Percentiles rank a stretch among this genome's conserved stretches.
phyloP scores from a whole-genome alignment of 176 grass and related monocot species.

The Zizania latifolia region DNA sequence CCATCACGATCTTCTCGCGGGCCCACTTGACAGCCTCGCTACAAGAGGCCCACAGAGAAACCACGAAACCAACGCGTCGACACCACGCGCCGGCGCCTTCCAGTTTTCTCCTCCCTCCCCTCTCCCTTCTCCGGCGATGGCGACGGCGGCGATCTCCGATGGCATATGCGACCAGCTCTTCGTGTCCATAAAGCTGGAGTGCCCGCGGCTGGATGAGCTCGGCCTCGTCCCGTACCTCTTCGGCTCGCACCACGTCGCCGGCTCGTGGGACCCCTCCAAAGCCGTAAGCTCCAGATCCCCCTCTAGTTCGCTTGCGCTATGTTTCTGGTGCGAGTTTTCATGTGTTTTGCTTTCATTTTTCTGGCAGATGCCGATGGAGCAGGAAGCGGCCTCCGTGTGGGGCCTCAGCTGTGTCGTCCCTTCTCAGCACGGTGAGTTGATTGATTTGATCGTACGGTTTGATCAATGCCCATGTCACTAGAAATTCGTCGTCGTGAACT shows the following conservation, averaged over 20 bases:
- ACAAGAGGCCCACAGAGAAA: neutral
- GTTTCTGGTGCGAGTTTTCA: slow-evolving; percentile 7
- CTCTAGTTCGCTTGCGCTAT: neutral
- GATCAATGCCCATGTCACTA: neutral
- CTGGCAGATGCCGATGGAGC: slow-evolving; percentile 64
- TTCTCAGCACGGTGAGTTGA: slow-evolving; percentile 53
- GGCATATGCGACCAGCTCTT: slow-evolving; percentile 50
- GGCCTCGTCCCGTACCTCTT: slow-evolving; percentile 66
- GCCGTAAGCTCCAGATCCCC: slow-evolving; percentile 48
- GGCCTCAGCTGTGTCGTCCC: slow-evolving; percentile 82
- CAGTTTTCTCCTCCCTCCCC: neutral
- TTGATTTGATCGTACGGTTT: neutral
- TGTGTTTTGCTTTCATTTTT: neutral
- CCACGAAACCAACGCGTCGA: neutral
- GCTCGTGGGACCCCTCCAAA: slow-evolving; percentile 73
- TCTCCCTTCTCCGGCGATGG: slow-evolving; percentile 52
- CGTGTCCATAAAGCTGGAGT: slow-evolving; percentile 75
- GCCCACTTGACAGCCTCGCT: slow-evolving; percentile 20
- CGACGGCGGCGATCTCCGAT: slow-evolving; percentile 39
- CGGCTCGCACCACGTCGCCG: slow-evolving; percentile 65
- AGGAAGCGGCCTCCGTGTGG: slow-evolving; percentile 59
- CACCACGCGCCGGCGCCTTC: neutral
- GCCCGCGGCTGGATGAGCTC: slow-evolving; percentile 39
- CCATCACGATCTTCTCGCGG: neutral
- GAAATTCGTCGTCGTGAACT: neutral